Base-by-base conservation (phyloP, 1,284 basidiomycete genomes). In the Tetrapyrgos nigripes region DNA sequence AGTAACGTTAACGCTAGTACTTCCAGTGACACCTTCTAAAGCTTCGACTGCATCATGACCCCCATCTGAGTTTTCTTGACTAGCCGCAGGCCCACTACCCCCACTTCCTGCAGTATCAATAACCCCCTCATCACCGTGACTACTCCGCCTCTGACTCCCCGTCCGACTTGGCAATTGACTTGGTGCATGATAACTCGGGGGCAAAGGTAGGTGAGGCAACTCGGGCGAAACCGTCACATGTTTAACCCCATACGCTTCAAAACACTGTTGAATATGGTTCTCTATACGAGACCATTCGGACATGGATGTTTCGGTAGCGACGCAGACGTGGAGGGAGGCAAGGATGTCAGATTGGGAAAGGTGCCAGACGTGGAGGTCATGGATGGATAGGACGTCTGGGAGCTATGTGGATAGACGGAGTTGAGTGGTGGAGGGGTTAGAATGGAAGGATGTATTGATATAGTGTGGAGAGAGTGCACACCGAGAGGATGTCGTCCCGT, bases 141-240 rank as follows among this genome's bases (percentile, higher is more conserved):
- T 40, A 17, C 31, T 14, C 31, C 19, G 13, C 37, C 37, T n/a
- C 17, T 40, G 37, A n/a, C 37, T 14, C 8, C 31, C 14, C 8
- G 31, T 40, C 13, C 17, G 6, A n/a, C 17, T 72, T 68, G 9
- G 70, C 67, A 31, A 78, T 70, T n/a, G n/a, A n/a, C n/a, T n/a
- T n/a, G n/a, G n/a, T n/a, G n/a, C n/a, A n/a, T n/a, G n/a, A n/a
- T n/a, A n/a, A n/a, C n/a, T n/a, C n/a, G n/a, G n/a, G n/a, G n/a
- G n/a, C n/a, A n/a, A n/a, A n/a, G n/a, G n/a, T n/a, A n/a, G n/a
- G n/a, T 33, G 50, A 27, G 51, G 56, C 31, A 53, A 14, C 66
- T 83, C 81, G n/a, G 80, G 80, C 8, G 79, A 79, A 52, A 83
- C 80, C 9, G 81, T 83, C 51, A 80, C 80, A 68, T 82, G 81